Evolutionary conservation across 176 grass and related monocot genomes (phyloP), one percentile per base, ranked within the genome.

Genomic region (Ampelocalamus luodianensis): DNA sequence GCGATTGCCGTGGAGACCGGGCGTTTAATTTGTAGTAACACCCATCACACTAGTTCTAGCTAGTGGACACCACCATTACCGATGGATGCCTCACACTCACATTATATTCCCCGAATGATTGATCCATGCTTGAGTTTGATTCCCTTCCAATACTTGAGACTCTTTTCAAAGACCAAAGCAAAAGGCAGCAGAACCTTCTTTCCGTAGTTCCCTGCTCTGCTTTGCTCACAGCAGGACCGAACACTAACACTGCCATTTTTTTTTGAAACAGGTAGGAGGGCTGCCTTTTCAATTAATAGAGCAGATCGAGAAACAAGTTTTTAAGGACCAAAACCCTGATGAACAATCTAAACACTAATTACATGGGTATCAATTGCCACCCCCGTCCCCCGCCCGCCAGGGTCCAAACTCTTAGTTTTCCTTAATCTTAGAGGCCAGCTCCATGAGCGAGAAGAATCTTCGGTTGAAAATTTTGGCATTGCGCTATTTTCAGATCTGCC

Each of bases 61-160:
- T 38, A n/a, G 39, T 82, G 70, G 78, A 56, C 61, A 2, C 1
- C 40, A 40, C 76, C 77, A 81, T 87, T 66, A 74, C 13, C 26
- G 10, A 7, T 65, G 58, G 8, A 20, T 42, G 6, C 20, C 54
- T 58, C 10, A 14, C 83, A 29, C n/a, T n/a, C n/a, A n/a, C n/a
- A 79, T 71, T 71, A 86, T 72, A 39, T 79, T 79, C 84, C 76
- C 49, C 3, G 18, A 68, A 76, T 82, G 85, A 87, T 82, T 87
- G 76, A 80, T 72, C 42, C 58, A 43, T 65, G 32, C 45, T 72
- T 44, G 15, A 10, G 34, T 14, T 14, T 65, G 54, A 24, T 71
- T 63, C 44, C 49, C 50, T 85, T 58, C 34, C n/a, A 13, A 2
- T 46, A 18, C 16, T 4, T 44, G 20, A 16, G 15, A 34, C 2